Evolutionary conservation across 225 moss, liverwort and hornwort genomes (phyloP), one percentile per base, ranked within the genome.

Genomic region (Physcomitrium patens): DNA sequence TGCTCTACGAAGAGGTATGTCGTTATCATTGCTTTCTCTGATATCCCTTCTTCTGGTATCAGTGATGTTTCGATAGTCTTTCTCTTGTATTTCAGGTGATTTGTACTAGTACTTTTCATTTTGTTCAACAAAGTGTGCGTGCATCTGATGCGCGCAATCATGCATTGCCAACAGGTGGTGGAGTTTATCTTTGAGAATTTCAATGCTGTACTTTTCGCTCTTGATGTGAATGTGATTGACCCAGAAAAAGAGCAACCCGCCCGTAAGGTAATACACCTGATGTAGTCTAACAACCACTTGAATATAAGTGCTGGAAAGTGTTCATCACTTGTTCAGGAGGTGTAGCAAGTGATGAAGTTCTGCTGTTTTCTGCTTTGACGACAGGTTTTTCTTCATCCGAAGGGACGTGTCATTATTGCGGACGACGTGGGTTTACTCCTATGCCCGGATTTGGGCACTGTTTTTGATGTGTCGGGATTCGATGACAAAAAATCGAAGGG

Each of bases 1-100:
- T 85, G 79, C 71, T 78, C 53, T 95, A 89, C 65, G 89, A 93
- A 84, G 89, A 93, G 85, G 95, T 95, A 78, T 28, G 70, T 47
- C 63, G 41, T 55, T 26, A n/a, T 71, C 9, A 12, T 42, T 57
- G 7, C 28, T 20, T 8, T 60, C 31, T 37, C 2, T 4, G 7
- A 37, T 37, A 37, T 37, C 7, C 31, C 31, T 37, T 37, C 31
- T 49, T 15, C 5, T 49, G 48, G 48, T 11, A 49, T 49, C 48
- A 49, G 3, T 49, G 11, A 49, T 49, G 12, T 15, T 11, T 13
- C 15, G 11, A 49, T 49, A 13, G 11, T 49, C 15, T 49, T 3
- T 49, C 48, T 13, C 5, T 49, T 49, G 11, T 2, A 13, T 49
- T 49, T 49, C 48, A 49, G 15, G 48, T 49, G 5, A 37, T 37